Evolutionary conservation across 2,329 filamentous ascomycete genomes (phyloP).

Genomic region (Rhinocladiella mackenziei): DNA sequence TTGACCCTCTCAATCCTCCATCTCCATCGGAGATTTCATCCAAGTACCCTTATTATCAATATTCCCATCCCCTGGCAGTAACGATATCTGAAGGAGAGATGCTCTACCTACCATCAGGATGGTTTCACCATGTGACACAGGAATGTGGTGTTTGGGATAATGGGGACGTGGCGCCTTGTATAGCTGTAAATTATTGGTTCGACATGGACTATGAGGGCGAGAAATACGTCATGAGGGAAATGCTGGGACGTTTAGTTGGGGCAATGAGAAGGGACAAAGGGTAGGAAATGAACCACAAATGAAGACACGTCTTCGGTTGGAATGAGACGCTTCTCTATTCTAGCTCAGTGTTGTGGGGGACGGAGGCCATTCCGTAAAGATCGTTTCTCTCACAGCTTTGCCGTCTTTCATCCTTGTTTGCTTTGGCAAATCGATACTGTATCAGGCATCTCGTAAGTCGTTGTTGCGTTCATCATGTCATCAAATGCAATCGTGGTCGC

Average conservation of each 20-base stretch:
- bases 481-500: background rate
- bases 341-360: background rate
- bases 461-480: slow-evolving; percentile 3
- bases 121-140: slow-evolving; percentile 30
- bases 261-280: slow-evolving; percentile 2
- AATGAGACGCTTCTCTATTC: slow-evolving; percentile 10
- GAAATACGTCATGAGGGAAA: slow-evolving; percentile 42
- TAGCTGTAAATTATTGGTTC: slow-evolving; percentile 31
- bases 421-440: no score
- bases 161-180: slow-evolving; percentile 23
- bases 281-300: background rate
- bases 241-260: slow-evolving; percentile 33
- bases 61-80: slow-evolving; percentile 22
- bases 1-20: slow-evolving; percentile 17
- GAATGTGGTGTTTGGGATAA: slow-evolving; percentile 26
- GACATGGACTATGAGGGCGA: slow-evolving; percentile 38
- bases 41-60: slow-evolving; percentile 19
- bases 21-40: background rate
- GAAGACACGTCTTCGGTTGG: background rate
- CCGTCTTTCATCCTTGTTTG: no score
- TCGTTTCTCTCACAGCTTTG: no score
- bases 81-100: slow-evolving; percentile 27
- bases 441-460: no score
- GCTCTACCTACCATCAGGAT: slow-evolving; percentile 28
- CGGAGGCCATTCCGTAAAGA: no score